Evolutionary conservation across 257 asterid species (phyloP).

Genomic region (Primulina huaijiensis): DNA sequence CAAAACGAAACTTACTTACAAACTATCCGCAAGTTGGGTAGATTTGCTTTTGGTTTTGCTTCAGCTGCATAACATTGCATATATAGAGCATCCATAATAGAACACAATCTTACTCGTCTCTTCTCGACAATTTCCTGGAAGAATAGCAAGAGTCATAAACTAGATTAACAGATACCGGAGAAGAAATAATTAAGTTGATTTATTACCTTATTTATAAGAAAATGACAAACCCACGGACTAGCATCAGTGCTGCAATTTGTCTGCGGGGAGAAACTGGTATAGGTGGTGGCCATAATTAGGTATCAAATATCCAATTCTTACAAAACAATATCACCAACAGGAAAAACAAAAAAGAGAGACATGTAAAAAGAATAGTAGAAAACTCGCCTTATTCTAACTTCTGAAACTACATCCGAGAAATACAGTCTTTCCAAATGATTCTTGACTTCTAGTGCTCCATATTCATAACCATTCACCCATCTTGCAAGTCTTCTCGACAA

Average conservation of each 20-base stretch:
- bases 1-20: slow-evolving; percentile 51
- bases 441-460: slow-evolving; percentile 85
- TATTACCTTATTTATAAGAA: slow-evolving; percentile 74
- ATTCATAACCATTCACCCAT: slow-evolving; percentile 65
- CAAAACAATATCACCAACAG: slow-evolving; percentile 16
- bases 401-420: slow-evolving; percentile 67
- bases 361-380: no score
- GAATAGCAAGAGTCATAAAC: slow-evolving; percentile 21
- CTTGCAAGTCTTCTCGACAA: slow-evolving; percentile 62
- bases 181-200: slow-evolving; percentile 9
- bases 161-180: slow-evolving; percentile 17
- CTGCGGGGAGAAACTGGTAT: slow-evolving; percentile 46
- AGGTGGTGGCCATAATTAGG: slow-evolving; percentile 25
- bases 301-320: slow-evolving; percentile 19
- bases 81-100: slow-evolving; percentile 60
- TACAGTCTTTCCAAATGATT: slow-evolving; percentile 63
- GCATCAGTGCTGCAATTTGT: slow-evolving; percentile 27
- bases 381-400: slow-evolving; percentile 59
- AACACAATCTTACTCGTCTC: slow-evolving; percentile 45
- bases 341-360: slow-evolving; percentile 19
- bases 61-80: slow-evolving; percentile 36
- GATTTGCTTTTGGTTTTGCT: slow-evolving; percentile 40
- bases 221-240: slow-evolving; percentile 79
- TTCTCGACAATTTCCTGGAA: slow-evolving; percentile 65
- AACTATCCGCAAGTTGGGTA: slow-evolving; percentile 54